Percentiles rank a stretch among this genome's conserved stretches.
Conservation (phyloP, 2,329 filamentous ascomycete genomes). For the Aphanocladium album region DNA sequence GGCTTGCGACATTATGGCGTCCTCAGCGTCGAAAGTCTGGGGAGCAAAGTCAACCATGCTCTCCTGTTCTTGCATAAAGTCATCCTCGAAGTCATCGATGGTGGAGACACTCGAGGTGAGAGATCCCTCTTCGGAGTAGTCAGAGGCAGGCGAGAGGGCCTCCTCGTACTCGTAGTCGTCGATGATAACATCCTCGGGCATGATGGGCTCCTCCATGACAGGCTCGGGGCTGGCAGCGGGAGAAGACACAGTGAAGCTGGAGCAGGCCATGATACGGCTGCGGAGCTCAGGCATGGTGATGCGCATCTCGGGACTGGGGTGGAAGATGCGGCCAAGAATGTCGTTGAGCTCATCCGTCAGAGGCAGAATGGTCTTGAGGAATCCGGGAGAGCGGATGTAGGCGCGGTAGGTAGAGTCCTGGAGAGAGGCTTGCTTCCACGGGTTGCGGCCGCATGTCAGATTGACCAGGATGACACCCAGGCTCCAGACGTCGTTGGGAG, state of each 20-base stretch:
- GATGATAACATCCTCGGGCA: constrained; percentile 41
- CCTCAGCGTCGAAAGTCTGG: constrained; percentile 43
- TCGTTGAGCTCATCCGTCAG: constrained; percentile 83
- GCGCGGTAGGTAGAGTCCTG: constrained; percentile 95
- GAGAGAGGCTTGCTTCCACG: constrained; percentile 92
- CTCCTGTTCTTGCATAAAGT: constrained; percentile 41
- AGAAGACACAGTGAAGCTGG: constrained; percentile 59
- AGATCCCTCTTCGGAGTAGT: constrained; percentile 50
- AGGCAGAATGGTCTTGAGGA: constrained; percentile 88
- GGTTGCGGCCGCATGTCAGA: constrained; percentile 94
- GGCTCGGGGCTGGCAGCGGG: constrained; percentile 41
- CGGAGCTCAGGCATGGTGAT: constrained; percentile 78
- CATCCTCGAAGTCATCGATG: constrained; percentile 47
- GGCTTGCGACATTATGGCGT: constrained; percentile 31
- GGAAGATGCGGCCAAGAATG: constrained; percentile 84
- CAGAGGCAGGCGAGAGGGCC: constrained; percentile 46
- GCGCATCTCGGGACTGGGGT: constrained; percentile 74
- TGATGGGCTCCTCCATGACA: constrained; percentile 40
- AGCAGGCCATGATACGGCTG: constrained; percentile 69
- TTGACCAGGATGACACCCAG: constrained; percentile 98
- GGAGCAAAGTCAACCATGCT: constrained; percentile 36
- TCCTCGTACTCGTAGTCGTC: constrained; percentile 38
- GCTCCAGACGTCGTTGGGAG: constrained; percentile 95
- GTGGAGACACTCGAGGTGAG: constrained; percentile 50
- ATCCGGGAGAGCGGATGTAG: constrained; percentile 77